Base-by-base conservation (phyloP, 2,329 filamentous ascomycete genomes). In the Calonectria hongkongensis region DNA sequence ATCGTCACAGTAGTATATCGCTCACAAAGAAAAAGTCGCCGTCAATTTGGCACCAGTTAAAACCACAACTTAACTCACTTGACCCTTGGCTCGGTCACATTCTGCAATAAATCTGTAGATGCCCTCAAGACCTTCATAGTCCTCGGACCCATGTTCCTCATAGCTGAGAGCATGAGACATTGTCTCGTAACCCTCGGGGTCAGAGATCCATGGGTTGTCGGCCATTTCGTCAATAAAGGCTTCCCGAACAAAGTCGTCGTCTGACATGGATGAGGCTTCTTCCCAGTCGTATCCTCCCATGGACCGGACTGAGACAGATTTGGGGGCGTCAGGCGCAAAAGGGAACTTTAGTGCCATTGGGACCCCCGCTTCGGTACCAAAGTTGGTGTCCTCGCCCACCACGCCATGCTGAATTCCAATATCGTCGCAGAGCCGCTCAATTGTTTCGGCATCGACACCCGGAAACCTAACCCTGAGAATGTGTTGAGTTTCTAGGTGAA, bases 401-500 rank as follows among this genome's bases (percentile, higher is more conserved):
- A 94, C 86, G 2, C 97, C 97, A 66, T 95, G 90, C 74, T 93
- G 91, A 9, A 99, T 89, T n/a, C 94, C 94, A 13, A 98, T 89
- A 82, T 99, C 97, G 58, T 95, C 92, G 82, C 96, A 98, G 1
- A 99, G 89, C 3, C 89, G 88, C 81, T 98, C 95, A 0, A 98
- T 94, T 0, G 94, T 94, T 18, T 93, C 91, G 0, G 92, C 92
- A 79, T 98, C 96, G 74, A 97, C 96, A 3, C 97, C 97, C 0
- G 96, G 95, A 80, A 99, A 98, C 36, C 95, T 93, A 2, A 98
- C 92, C 41, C 95, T 92, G 4, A 98, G 86, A 0, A 91, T 89
- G 2, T 91, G 91, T 41, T 89, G 87, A 45, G 90, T 89, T 77
- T 95, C 91, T 66, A 98, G 89, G 0, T 91, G 88, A 41, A 98